These are phyloP conservation scores for Musa itinerans DNA, from an alignment of 176 grass and related monocot genomes.

Conservation along the genomic window DNA sequence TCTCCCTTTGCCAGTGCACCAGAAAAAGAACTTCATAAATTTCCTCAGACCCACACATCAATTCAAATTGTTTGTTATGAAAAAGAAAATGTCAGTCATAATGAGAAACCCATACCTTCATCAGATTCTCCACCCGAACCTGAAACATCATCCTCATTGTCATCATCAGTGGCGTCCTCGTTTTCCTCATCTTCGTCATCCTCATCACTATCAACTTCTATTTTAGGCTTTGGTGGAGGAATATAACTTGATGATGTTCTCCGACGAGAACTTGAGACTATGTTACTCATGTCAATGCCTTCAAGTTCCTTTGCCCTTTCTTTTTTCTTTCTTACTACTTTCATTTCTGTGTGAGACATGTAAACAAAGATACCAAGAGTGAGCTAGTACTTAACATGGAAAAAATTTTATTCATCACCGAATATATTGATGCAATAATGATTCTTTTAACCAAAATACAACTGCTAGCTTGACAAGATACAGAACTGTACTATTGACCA, in stretches of 20 bases:
- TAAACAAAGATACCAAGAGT: slow-evolving; percentile 19
- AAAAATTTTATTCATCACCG: not conserved
- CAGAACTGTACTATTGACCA: not conserved
- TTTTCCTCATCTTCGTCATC: slow-evolving; percentile 38
- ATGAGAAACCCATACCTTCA: slow-evolving; percentile 20
- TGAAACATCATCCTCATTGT: slow-evolving; percentile 34
- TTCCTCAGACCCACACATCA: no score
- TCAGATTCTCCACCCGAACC: slow-evolving; percentile 38
- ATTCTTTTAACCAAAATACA: not conserved
- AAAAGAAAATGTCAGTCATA: not conserved
- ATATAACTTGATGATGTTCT: slow-evolving; percentile 67
- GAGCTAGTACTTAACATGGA: slow-evolving; percentile 16
- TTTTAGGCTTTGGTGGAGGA: slow-evolving; percentile 50
- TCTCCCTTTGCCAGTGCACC: no score
- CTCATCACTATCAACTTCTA: slow-evolving; percentile 32
- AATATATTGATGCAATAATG: not conserved
- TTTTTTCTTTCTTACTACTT: slow-evolving; percentile 76
- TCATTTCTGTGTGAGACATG: slow-evolving; percentile 57
- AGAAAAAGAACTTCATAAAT: no score
- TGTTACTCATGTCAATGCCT: slow-evolving; percentile 94
- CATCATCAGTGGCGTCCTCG: slow-evolving; percentile 26
- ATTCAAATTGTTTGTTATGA: no score
- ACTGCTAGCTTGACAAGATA: not conserved
- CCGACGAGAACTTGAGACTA: slow-evolving; percentile 76
- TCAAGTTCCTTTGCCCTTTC: slow-evolving; percentile 95